Base-by-base conservation (phyloP, 345 rosid species). In the Raphanus sativus region DNA sequence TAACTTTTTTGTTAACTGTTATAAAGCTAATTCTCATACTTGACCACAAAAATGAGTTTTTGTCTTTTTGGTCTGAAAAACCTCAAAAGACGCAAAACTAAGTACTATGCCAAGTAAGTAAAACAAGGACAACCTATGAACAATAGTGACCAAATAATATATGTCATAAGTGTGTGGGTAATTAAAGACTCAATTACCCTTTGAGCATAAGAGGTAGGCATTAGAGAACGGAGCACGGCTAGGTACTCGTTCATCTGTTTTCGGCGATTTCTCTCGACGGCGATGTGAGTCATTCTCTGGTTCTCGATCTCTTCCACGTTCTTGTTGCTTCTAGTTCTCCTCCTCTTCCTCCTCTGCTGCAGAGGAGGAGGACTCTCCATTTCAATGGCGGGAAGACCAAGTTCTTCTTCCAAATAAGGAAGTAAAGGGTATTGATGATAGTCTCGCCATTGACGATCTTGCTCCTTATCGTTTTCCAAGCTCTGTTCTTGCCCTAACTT, bases 181-280 rank as follows among this genome's bases (percentile, higher is more conserved):
- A 4, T 9, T 3, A 60, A 74, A 42, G 50, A 79, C 85, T 69
- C 69, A 56, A 10, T 62, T 80, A 91, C 98, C 94, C 98, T 89
- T 83, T 93, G 98, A 67, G 89, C 89, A 82, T 93, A 91, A 12
- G 94, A 84, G 65, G 90, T 74, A 1, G 98, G 98, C 96, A 93
- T 91, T 40, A 93, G 76, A 69, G 98, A 87, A 38, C 97, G 88
- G 50, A 93, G 88, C 48, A 84, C 87, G 58, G 89, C 82, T 21
- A 93, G 88, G 84, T 89, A 93, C 80, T 93, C 94, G 60, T 93
- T 93, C 98, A 93, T 93, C 73, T 87, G 97, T 81, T 91, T 93
- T 71, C 98, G 90, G 42, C 98, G 97, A 83, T 93, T 93, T 36
- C 98, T 88, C 84, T 93, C 98, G 38, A 93, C 94, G 2, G 94